Percentiles rank a stretch among this genome's conserved stretches.
phyloP scores from a whole-genome alignment of 768 basidiomycete genomes.

The Russula foetens region DNA sequence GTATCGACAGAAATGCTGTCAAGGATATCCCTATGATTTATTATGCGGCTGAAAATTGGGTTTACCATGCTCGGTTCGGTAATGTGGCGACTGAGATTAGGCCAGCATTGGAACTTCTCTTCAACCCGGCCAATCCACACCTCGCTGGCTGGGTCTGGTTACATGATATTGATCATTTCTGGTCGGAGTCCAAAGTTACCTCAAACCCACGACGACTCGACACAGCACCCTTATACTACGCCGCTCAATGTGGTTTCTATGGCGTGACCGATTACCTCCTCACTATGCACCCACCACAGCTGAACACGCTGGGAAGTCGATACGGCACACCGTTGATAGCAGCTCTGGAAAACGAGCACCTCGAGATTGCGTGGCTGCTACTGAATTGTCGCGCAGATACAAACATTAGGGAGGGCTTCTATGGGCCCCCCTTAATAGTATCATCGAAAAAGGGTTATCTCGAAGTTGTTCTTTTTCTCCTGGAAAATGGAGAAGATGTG shows the following conservation, averaged over 20 bases:
- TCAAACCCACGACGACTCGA: background rate
- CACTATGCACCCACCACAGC: background rate
- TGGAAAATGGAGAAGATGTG: background rate
- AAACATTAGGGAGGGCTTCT: background rate
- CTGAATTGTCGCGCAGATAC: background rate
- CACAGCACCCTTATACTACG: conserved; percentile 2
- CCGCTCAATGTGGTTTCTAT: background rate
- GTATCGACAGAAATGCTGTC: background rate
- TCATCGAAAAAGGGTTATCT: conserved; percentile 1
- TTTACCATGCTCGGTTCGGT: conserved; percentile 2
- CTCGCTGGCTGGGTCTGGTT: conserved; percentile 11
- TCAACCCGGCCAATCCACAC: conserved; percentile 3
- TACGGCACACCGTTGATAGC: conserved; percentile 7
- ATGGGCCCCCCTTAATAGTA: background rate
- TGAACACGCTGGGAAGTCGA: conserved; percentile 1
- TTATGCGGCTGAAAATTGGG: conserved; percentile 9
- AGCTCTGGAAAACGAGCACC: conserved; percentile 1
- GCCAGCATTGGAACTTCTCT: background rate
- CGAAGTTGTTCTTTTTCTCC: conserved; percentile 1
- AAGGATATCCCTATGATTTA: conserved; percentile 6
- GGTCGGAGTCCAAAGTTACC: background rate
- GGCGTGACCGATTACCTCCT: background rate
- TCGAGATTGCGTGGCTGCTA: conserved; percentile 2
- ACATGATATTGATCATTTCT: conserved; percentile 3
- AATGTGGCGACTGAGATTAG: background rate